Base-by-base conservation (phyloP, 1,284 basidiomycete species). In the Puccinia novopanici region DNA sequence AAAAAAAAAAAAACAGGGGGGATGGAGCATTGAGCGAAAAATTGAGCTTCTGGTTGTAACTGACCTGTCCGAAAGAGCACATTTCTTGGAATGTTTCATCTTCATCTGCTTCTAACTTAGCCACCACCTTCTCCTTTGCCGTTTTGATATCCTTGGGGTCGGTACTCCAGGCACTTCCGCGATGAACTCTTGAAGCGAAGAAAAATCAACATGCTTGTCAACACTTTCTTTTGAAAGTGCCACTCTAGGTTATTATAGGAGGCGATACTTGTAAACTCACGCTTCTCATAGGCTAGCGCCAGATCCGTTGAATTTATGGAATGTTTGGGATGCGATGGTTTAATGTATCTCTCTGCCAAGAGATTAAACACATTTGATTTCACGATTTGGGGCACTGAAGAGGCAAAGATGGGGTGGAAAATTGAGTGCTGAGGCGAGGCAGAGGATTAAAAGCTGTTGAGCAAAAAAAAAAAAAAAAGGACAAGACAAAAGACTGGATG, bases 201-300 rank as follows among this genome's bases (percentile, higher is more conserved):
- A 59, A 57, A 63, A 22, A 63, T 40, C 19, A 22, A 19, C 42
- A 45, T 6, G 42, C 42, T 1, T 10, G 34, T 59, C 8, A 30
- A 59, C 15, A 59, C 57, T 12, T 59, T 34, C 8, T n/a, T 59
- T 34, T 27, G 27, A 6, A 8, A 70, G 15, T 3, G 57, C 22
- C 30, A n/a, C 59, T 65, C 5, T 22, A 22, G 24, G 57, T n/a
- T 75, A 27, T 17, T 8, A 37, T 27, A 24, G 19, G 34, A 50
- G 22, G 9, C 5, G 37, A n/a, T 42, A 70, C 45, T 45, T 45
- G 45, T 45, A 8, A 15, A 45, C 42, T 40, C n/a, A 77, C 75
- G 75, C 65, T 77, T 77, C 67, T 77, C 75, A 34, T 50, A 70
- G 6, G 75, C 75, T n/a, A 77, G 30, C 52, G 52, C 61, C 24